These are phyloP conservation scores for Russula dissimulans DNA, from an alignment of 768 basidiomycete species.

Conservation along the genomic window DNA sequence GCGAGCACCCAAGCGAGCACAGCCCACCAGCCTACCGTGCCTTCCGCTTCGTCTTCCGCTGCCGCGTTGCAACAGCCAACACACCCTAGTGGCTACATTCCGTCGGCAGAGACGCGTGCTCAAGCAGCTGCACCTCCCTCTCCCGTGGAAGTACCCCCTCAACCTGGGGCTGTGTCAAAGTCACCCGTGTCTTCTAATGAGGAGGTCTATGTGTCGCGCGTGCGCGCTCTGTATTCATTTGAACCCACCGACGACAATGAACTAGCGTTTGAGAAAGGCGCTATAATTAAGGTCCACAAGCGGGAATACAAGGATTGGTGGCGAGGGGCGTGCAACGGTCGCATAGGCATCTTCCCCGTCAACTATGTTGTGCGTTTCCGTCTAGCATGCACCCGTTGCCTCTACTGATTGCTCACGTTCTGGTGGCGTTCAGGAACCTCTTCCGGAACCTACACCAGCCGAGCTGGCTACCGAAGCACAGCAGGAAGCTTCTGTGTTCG, in stretches of 20 bases:
- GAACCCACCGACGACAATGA: conserved; percentile 84
- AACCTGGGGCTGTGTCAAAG: conserved; percentile 22
- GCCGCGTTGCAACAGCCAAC: conserved; percentile 23
- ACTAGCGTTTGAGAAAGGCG: conserved; percentile 84
- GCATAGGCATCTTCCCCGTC: conserved; percentile 93
- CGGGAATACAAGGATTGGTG: conserved; percentile 96
- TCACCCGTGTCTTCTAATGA: conserved; percentile 23
- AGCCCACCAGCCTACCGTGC: conserved; percentile 12
- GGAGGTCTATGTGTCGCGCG: conserved; percentile 52
- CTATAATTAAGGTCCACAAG: conserved; percentile 91
- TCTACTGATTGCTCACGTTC: not conserved
- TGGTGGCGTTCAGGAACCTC: conserved; percentile 46
- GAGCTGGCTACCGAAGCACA: conserved; percentile 79
- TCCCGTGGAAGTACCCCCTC: conserved; percentile 20
- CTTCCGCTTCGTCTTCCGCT: conserved; percentile 21
- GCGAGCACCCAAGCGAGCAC: conserved; percentile 13
- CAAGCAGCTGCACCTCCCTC: conserved; percentile 17
- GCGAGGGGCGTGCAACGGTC: conserved; percentile 63
- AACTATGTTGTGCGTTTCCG: conserved; percentile 75
- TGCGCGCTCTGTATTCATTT: conserved; percentile 83
- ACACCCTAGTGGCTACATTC: conserved; percentile 47
- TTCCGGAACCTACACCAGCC: conserved; percentile 72
- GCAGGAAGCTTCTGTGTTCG: conserved; percentile 81
- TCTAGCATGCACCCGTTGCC: not conserved
- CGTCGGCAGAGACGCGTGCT: conserved; percentile 20